Evolutionary conservation across 495 filamentous ascomycete genomes (phyloP).

Genomic region (Ramalina intermedia): DNA sequence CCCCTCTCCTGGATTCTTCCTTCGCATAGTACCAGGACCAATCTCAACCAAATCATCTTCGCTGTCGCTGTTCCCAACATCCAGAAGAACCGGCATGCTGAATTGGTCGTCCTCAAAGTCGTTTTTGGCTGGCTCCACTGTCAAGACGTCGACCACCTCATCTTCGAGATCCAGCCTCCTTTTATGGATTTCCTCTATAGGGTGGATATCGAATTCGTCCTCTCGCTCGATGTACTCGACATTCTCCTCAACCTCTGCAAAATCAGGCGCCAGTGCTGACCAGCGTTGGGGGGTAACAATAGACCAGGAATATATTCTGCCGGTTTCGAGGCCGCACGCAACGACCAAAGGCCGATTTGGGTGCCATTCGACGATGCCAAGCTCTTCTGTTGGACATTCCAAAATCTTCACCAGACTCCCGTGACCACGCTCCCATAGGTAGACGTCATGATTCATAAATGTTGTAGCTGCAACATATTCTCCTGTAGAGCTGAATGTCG

Average conservation of each 20-base stretch:
- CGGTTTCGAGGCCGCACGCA: constrained; percentile 78
- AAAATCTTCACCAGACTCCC: constrained; percentile 93
- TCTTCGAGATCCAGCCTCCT: constrained; percentile 78
- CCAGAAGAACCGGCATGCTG: constrained; percentile 74
- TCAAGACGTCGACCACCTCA: constrained; percentile 76
- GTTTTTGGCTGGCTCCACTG: constrained; percentile 50
- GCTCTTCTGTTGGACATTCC: constrained; percentile 87
- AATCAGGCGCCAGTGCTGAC: constrained; percentile 93
- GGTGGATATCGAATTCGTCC: constrained; percentile 97
- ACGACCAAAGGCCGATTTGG: constrained; percentile 76
- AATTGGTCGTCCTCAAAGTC: constrained; percentile 49
- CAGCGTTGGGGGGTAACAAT: constrained; percentile 85
- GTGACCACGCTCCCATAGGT: constrained; percentile 90
- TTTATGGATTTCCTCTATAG: constrained; percentile 86
- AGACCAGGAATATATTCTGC: constrained; percentile 84
- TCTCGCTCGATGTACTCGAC: constrained; percentile 90
- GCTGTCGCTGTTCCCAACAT: constrained; percentile 56
- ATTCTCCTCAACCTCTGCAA: constrained; percentile 95
- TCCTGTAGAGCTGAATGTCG: constrained; percentile 80
- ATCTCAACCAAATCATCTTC: constrained; percentile 85
- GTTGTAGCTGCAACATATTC: constrained; percentile 89
- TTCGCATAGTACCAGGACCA: constrained; percentile 67
- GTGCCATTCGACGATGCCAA: constrained; percentile 94
- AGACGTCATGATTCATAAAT: constrained; percentile 94
- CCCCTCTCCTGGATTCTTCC: constrained; percentile 51